Evolutionary conservation across 2,329 filamentous ascomycete species (phyloP).

Genomic region (Phyllosticta paracitricarpa): DNA sequence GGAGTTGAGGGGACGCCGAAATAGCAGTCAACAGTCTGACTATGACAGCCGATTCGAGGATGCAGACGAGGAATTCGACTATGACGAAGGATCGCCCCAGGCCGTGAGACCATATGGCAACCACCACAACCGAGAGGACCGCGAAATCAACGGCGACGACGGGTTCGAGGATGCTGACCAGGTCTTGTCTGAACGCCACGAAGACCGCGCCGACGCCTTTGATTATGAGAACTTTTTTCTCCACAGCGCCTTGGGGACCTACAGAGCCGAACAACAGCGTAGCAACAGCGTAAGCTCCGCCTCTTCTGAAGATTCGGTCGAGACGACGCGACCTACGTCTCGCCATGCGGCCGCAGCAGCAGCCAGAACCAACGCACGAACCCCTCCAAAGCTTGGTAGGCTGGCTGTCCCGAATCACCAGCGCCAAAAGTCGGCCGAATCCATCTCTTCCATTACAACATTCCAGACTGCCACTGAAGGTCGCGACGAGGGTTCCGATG

Average conservation of each 20-base stretch:
- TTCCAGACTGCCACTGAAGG: constrained; percentile 56
- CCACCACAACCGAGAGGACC: background rate
- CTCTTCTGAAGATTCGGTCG: constrained; percentile 36
- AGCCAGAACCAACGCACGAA: constrained; percentile 16
- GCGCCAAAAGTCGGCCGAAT: constrained; percentile 48
- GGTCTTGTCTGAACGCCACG: constrained; percentile 52
- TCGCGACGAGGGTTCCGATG: constrained; percentile 20
- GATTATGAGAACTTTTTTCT: constrained; percentile 96
- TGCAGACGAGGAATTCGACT: constrained; percentile 24
- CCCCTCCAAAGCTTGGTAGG: constrained; percentile 19
- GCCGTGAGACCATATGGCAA: background rate
- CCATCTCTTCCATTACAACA: constrained; percentile 49
- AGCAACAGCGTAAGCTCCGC: constrained; percentile 47
- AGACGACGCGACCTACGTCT: constrained; percentile 35
- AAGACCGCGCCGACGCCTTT: constrained; percentile 89
- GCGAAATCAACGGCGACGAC: background rate
- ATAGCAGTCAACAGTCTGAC: background rate
- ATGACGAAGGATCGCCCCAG: background rate
- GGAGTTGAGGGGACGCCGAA: background rate
- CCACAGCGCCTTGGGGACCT: constrained; percentile 79
- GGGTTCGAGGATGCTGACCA: constrained; percentile 7
- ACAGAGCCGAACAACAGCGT: constrained; percentile 47
- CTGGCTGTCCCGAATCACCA: constrained; percentile 24
- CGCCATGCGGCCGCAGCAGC: constrained; percentile 13
- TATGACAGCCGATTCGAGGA: constrained; percentile 35